Evolutionary conservation across 1,284 basidiomycete genomes (phyloP).

Genomic region (Cryptococcus sp.): DNA sequence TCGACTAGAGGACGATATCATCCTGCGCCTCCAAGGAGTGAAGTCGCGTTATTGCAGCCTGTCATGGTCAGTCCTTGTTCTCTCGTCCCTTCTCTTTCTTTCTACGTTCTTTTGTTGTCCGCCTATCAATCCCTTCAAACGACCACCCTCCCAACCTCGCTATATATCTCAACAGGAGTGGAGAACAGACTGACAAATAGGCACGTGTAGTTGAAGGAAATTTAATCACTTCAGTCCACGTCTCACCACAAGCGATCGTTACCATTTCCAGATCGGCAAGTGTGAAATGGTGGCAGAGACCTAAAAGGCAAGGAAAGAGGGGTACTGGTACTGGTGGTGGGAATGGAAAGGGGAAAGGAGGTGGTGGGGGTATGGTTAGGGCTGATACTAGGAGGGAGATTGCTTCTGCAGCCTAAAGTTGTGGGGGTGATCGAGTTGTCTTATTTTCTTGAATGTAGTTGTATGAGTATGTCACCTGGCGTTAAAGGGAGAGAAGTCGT

Average conservation of each 20-base stretch:
- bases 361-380: not conserved
- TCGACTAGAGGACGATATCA: conserved; percentile 61
- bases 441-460: too few relatives aligned
- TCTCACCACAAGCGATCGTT: conserved; percentile 68
- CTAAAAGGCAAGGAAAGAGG: conserved; percentile 10
- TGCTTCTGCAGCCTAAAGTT: not conserved
- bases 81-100: not conserved
- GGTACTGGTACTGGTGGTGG: not conserved
- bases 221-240: conserved; percentile 63
- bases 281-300: conserved; percentile 78
- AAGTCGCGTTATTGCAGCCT: conserved; percentile 85
- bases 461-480: too few relatives aligned
- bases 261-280: conserved; percentile 68
- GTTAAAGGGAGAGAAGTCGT: too few relatives aligned
- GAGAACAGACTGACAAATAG: conserved; percentile 48
- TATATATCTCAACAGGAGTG: conserved; percentile 1
- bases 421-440: too few relatives aligned
- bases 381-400: not conserved
- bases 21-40: conserved; percentile 78
- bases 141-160: not conserved
- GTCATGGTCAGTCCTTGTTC: conserved; percentile 64
- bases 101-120: not conserved
- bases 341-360: too few relatives aligned
- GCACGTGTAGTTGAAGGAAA: conserved; percentile 73
- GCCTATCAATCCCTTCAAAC: not conserved